A percentile compares a stretch with the other conserved stretches of the same genome.
These are phyloP conservation scores for Papiliotrema laurentii DNA, from an alignment of 1,284 basidiomycete genomes.

Conservation along the genomic window DNA sequence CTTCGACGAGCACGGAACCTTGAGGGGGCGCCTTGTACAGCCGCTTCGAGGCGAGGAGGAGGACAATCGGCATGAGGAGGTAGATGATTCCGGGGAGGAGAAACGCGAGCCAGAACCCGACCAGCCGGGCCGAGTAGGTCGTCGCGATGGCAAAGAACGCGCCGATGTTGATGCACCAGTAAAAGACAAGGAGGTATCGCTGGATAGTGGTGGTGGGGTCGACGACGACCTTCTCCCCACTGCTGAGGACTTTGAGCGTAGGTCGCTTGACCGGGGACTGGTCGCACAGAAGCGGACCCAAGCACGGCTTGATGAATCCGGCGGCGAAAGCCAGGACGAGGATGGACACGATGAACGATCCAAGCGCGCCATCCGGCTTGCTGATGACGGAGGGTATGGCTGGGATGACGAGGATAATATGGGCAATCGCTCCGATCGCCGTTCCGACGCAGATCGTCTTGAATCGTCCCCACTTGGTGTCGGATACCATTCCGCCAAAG, in stretches of 20 bases:
- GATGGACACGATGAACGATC: slow-evolving; percentile 35
- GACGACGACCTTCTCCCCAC: slow-evolving; percentile 38
- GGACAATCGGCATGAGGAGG: slow-evolving; percentile 47
- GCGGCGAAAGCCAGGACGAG: slow-evolving; percentile 33
- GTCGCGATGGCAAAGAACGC: slow-evolving; percentile 33
- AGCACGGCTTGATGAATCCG: slow-evolving; percentile 33
- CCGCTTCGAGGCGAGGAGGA: slow-evolving; percentile 38
- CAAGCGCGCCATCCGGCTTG: slow-evolving; percentile 14
- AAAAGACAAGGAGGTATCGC: slow-evolving; percentile 31
- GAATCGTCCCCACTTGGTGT: slow-evolving; percentile 68
- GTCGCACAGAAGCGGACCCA: slow-evolving; percentile 40
- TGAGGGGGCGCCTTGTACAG: slow-evolving; percentile 47
- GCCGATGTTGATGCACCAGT: slow-evolving; percentile 36
- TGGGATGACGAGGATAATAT: slow-evolving; percentile 40
- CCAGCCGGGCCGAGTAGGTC: slow-evolving; percentile 22
- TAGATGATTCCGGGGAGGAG: slow-evolving; percentile 49
- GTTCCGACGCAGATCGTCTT: slow-evolving; percentile 59
- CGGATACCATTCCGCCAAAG: slow-evolving; percentile 59
- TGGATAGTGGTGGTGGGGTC: slow-evolving; percentile 35
- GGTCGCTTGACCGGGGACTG: slow-evolving; percentile 35
- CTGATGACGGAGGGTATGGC: slow-evolving; percentile 42
- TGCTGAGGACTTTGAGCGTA: slow-evolving; percentile 19
- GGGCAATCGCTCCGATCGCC: slow-evolving; percentile 35
- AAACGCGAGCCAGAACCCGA: slow-evolving; percentile 47
- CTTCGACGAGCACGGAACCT: slow-evolving; percentile 46